Evolutionary conservation across 805 yeast genomes (phyloP).

Genomic region (Cyberlindnera mississippiensis): DNA sequence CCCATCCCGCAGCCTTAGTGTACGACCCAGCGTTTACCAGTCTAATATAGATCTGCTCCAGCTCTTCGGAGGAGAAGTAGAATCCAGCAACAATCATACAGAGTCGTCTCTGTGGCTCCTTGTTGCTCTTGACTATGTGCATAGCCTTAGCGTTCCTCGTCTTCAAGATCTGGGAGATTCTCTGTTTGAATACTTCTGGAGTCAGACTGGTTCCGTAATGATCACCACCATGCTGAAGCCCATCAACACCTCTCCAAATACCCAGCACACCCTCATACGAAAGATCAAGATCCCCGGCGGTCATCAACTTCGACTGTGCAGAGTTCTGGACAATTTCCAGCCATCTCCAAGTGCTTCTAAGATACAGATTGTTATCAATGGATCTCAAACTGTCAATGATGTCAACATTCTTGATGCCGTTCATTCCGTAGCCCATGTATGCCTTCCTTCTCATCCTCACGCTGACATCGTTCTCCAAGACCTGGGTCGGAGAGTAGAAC

Average conservation of each 20-base stretch:
- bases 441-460: constrained; percentile 71
- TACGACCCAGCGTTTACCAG: constrained; percentile 56
- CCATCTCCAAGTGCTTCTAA: constrained; percentile 91
- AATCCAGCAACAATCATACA: constrained; percentile 88
- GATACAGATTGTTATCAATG: constrained; percentile 49
- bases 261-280: constrained; percentile 88
- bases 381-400: constrained; percentile 51
- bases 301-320: constrained; percentile 61
- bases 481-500: constrained; percentile 34
- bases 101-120: constrained; percentile 65
- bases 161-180: constrained; percentile 31
- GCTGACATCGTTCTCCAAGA: constrained; percentile 71
- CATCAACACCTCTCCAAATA: constrained; percentile 77
- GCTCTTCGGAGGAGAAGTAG: constrained; percentile 73
- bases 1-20: constrained; percentile 97
- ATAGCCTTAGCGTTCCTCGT: constrained; percentile 29
- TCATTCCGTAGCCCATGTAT: constrained; percentile 63
- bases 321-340: constrained; percentile 65
- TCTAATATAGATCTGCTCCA: constrained; percentile 60
- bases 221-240: constrained; percentile 38
- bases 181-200: constrained; percentile 18
- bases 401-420: constrained; percentile 58
- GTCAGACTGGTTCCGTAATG: too few relatives aligned
- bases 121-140: constrained; percentile 37
- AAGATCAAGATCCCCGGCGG: constrained; percentile 66